A percentile compares a stretch with the other conserved stretches of the same genome.
Evolutionary conservation across 441 rosid species (phyloP).

Genomic region (Omphalea diandra): DNA sequence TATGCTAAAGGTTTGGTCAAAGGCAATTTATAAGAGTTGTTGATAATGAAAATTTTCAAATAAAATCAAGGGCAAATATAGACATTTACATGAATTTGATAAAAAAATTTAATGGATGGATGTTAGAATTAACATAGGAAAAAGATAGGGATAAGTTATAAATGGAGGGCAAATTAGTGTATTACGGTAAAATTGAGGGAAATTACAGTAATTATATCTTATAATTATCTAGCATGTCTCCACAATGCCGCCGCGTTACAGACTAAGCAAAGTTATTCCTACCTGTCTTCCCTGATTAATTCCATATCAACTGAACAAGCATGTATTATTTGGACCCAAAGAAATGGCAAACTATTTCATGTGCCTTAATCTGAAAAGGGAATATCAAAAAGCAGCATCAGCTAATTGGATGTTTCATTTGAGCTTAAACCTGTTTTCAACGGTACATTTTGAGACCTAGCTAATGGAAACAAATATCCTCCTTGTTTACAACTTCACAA

Average conservation of each 20-base stretch:
- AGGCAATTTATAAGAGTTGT: too few species aligned
- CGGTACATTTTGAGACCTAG: neutral
- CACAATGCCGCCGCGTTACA: neutral
- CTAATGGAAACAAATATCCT: neutral
- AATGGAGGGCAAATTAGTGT: too few species aligned
- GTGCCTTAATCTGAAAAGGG: neutral
- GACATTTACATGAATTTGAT: too few species aligned
- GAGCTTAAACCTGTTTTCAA: neutral
- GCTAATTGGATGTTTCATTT: neutral
- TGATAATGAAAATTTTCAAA: too few species aligned
- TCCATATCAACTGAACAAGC: neutral
- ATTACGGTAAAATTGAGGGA: too few species aligned
- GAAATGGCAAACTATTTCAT: neutral
- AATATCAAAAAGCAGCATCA: neutral
- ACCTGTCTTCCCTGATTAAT: neutral
- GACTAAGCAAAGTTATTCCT: neutral
- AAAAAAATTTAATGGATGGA: too few species aligned
- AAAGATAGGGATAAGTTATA: too few species aligned
- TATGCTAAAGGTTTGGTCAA: too few species aligned
- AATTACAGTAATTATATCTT: too few species aligned
- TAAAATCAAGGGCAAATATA: too few species aligned
- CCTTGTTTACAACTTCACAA: neutral
- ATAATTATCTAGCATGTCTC: neutral
- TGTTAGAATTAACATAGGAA: too few species aligned
- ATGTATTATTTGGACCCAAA: neutral